Conservation (phyloP, 176 grass and related monocot genomes). For the Oryza meridionalis region DNA sequence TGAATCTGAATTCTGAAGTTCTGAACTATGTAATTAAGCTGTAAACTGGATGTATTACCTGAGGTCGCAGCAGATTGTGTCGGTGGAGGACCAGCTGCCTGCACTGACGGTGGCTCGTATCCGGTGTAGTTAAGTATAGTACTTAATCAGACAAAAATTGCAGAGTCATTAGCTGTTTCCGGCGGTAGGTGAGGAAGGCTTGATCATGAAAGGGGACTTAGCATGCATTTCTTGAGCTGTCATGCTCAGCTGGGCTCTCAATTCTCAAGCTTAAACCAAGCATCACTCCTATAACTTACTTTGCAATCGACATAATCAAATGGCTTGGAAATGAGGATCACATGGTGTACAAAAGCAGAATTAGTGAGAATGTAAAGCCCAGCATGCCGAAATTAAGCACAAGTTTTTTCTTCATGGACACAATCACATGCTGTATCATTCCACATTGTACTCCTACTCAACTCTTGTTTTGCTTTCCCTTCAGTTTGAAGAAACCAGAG, state of each 20-base stretch:
- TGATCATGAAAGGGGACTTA: conserved; percentile 12
- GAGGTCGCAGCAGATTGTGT: conserved; percentile 35
- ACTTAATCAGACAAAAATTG: no score
- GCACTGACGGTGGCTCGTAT: background rate
- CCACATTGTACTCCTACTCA: background rate
- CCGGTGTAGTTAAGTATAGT: conserved; percentile 17
- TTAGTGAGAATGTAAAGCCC: no score
- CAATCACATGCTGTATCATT: background rate
- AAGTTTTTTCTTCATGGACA: background rate
- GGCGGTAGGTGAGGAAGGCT: conserved; percentile 6
- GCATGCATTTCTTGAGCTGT: conserved; percentile 44
- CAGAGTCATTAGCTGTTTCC: conserved; percentile 20
- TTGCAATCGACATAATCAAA: conserved; percentile 5
- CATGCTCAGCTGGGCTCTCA: conserved; percentile 21
- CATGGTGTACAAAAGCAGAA: background rate
- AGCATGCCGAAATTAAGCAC: background rate
- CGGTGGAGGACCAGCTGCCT: conserved; percentile 32
- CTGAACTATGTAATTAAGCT: background rate
- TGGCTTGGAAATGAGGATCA: background rate
- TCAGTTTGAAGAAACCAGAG: conserved; percentile 21
- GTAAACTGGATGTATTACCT: conserved; percentile 21
- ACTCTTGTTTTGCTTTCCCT: background rate
- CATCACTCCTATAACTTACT: background rate
- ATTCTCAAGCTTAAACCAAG: conserved; percentile 12
- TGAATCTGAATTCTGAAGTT: background rate